Conservation (phyloP, 176 grass and related monocot species). For the Coix lacrymajobi region DNA sequence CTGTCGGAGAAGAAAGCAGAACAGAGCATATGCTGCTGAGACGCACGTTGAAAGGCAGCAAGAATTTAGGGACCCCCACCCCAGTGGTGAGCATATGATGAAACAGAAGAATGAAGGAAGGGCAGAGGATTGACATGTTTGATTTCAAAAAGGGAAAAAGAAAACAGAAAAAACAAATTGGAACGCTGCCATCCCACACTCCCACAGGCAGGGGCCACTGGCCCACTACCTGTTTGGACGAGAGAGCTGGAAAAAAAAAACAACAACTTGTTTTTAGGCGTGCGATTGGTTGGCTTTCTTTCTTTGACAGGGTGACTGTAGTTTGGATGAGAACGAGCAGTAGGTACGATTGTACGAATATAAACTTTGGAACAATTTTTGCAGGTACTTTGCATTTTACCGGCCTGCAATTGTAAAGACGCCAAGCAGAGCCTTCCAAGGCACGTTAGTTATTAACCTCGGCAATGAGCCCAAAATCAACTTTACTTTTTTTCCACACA, state of each 20-base stretch:
- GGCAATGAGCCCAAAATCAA: too few relatives aligned
- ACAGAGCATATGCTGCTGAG: neutral
- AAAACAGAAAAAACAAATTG: neutral
- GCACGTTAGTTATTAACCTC: too few relatives aligned
- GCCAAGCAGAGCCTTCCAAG: too few relatives aligned
- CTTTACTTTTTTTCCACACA: too few relatives aligned
- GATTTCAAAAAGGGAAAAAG: too few relatives aligned
- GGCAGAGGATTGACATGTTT: neutral
- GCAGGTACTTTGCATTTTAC: neutral
- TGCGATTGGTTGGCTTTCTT: neutral
- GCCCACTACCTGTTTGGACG: neutral
- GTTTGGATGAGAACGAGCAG: neutral
- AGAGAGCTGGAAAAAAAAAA: too few relatives aligned
- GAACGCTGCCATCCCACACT: neutral
- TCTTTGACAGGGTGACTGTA: neutral
- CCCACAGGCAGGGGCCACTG: too few relatives aligned
- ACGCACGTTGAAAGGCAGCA: neutral
- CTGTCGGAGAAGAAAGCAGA: neutral
- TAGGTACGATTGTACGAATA: neutral
- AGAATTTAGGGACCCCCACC: neutral
- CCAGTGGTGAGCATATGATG: slow-evolving; percentile 15
- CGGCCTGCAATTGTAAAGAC: neutral
- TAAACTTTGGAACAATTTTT: neutral
- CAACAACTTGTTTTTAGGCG: neutral
- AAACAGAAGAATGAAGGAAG: neutral